Conservation (phyloP, 2,329 filamentous ascomycete species). For the Colletotrichum spaethianum region DNA sequence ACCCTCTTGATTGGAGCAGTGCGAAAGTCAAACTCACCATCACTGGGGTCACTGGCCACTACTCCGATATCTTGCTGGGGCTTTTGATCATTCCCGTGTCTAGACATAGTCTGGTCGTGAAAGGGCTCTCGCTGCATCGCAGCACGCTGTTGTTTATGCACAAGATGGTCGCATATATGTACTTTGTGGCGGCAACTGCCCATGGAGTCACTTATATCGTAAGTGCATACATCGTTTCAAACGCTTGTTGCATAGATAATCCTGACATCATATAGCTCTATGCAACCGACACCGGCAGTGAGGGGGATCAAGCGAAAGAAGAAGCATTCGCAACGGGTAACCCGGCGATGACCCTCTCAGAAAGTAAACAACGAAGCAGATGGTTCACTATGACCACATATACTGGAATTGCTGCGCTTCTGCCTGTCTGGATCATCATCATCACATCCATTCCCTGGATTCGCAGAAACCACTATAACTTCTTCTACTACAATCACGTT, state of each 20-base stretch:
- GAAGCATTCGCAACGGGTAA: slow-evolving; percentile 37
- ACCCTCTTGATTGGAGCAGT: slow-evolving; percentile 30
- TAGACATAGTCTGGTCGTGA: slow-evolving; percentile 38
- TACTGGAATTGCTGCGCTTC: slow-evolving; percentile 27
- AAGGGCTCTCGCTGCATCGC: slow-evolving; percentile 37
- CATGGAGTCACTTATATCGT: slow-evolving; percentile 39
- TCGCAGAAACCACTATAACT: slow-evolving; percentile 38
- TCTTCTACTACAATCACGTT: slow-evolving; percentile 41
- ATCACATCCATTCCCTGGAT: slow-evolving; percentile 37
- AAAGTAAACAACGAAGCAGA: slow-evolving; percentile 17
- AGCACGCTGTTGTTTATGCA: slow-evolving; percentile 40
- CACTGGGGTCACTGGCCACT: slow-evolving; percentile 39
- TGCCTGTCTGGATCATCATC: slow-evolving; percentile 24
- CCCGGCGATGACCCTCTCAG: slow-evolving; percentile 33
- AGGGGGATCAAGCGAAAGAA: slow-evolving; percentile 21
- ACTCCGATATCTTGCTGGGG: slow-evolving; percentile 39
- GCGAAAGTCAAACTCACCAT: slow-evolving; percentile 36
- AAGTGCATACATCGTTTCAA: background rate
- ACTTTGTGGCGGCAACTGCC: slow-evolving; percentile 10
- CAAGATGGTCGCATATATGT: slow-evolving; percentile 29
- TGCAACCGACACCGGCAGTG: slow-evolving; percentile 9
- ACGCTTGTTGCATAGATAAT: background rate
- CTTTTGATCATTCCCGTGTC: slow-evolving; percentile 39
- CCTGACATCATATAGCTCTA: background rate
- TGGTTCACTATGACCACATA: slow-evolving; percentile 32